A percentile compares a stretch with the other conserved stretches of the same genome.
These are phyloP conservation scores for Nannochloropsis granulata DNA, from an alignment of 108 stramenopile species.

Conservation along the genomic window DNA sequence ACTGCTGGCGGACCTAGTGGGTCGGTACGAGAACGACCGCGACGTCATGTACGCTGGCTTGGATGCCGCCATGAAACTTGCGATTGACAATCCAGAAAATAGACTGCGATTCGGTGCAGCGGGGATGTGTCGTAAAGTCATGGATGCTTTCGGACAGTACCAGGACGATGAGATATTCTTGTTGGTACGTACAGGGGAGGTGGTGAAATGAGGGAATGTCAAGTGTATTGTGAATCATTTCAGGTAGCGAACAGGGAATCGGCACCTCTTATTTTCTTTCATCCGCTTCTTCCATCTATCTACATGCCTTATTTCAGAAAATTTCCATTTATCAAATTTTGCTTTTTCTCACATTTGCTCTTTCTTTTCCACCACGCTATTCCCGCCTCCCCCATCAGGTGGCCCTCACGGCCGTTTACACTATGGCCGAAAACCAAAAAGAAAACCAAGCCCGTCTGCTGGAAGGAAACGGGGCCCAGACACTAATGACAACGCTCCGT, in stretches of 20 bases:
- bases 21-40: not conserved
- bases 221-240: not conserved
- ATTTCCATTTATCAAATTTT: too few species aligned
- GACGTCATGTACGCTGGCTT: not conserved
- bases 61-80: not conserved
- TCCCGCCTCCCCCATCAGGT: not conserved
- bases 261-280: not conserved
- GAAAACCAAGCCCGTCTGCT: not conserved
- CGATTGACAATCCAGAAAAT: not conserved
- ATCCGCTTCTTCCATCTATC: not conserved
- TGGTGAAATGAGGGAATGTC: not conserved
- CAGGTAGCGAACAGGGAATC: not conserved
- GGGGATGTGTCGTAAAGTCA: not conserved
- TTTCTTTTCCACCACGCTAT: too few species aligned
- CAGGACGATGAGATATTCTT: not conserved
- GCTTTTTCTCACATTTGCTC: too few species aligned
- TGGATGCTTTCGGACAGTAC: not conserved
- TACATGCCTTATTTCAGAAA: not conserved
- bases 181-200: not conserved
- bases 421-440: not conserved
- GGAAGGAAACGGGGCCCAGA: not conserved
- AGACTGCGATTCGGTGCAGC: not conserved
- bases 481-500: not conserved
- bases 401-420: not conserved
- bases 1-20: not conserved